A percentile compares a stretch with the other conserved stretches of the same genome.
Evolutionary conservation across 805 yeast genomes (phyloP).

Genomic region (Teunomyces aglyptinius): DNA sequence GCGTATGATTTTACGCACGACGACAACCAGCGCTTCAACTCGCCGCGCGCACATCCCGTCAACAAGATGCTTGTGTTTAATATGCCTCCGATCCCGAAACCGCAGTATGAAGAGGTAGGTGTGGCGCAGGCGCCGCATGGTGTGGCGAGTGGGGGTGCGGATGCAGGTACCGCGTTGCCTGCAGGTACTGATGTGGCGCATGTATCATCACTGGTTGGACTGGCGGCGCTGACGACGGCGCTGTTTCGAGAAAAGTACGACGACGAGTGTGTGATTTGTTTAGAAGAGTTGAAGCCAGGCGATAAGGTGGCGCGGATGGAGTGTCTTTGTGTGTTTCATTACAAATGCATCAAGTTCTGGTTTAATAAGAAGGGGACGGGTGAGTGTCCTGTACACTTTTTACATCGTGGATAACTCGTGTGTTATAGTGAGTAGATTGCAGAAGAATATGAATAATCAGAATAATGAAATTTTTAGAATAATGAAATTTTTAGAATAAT

Average conservation of each 20-base stretch:
- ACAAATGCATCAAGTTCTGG: conserved; percentile 89
- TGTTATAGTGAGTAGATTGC: too few species aligned
- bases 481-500: too few species aligned
- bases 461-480: too few species aligned
- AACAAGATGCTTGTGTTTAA: conserved; percentile 87
- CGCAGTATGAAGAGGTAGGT: conserved; percentile 27
- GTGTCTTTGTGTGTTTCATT: conserved; percentile 93
- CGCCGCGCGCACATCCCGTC: conserved; percentile 33
- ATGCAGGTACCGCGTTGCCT: too few species aligned
- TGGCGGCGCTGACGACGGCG: conserved; percentile 20
- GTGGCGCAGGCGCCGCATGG: too few species aligned
- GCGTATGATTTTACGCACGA: conserved; percentile 61
- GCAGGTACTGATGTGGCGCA: too few species aligned
- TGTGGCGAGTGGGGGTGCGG: too few species aligned
- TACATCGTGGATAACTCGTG: conserved; percentile 25
- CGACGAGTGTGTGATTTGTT: conserved; percentile 89
- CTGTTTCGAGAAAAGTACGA: conserved; percentile 27
- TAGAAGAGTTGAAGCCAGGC: conserved; percentile 83
- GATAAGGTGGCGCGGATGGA: conserved; percentile 90
- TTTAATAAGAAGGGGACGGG: conserved; percentile 80
- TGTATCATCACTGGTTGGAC: conserved; percentile 11
- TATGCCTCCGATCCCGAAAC: conserved; percentile 46
- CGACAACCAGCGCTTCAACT: conserved; percentile 44
- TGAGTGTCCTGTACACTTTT: conserved; percentile 78
- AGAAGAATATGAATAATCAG: too few species aligned